phyloP scores from a whole-genome alignment of 768 basidiomycete genomes.

The Lactarius evosmus region DNA sequence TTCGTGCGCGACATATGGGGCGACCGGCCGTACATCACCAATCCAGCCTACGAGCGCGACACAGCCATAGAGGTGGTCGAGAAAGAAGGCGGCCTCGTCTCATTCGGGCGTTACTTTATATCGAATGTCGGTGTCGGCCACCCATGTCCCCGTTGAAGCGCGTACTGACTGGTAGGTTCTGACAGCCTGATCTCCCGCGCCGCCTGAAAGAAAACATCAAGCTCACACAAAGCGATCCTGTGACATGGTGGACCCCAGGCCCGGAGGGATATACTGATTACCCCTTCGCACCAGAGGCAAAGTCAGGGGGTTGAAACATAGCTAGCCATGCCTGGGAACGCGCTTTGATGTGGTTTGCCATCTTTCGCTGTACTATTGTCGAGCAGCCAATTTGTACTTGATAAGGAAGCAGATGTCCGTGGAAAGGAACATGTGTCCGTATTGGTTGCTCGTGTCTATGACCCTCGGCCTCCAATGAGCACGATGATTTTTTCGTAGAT shows the following conservation, averaged over 20 bases:
- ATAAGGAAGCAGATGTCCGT: neutral
- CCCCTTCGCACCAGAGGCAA: constrained; percentile 17
- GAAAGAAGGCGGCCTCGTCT: constrained; percentile 20
- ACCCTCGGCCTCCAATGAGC: constrained; percentile 39
- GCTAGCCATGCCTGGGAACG: neutral
- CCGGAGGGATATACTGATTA: constrained; percentile 28
- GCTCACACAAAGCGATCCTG: neutral
- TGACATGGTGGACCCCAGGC: constrained; percentile 1
- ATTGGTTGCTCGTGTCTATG: constrained; percentile 11
- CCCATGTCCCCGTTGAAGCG: neutral
- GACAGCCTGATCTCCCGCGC: constrained; percentile 27
- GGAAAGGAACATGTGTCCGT: neutral
- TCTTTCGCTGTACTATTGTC: neutral
- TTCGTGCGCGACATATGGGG: constrained; percentile 31
- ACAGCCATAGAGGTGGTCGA: constrained; percentile 25
- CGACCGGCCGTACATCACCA: constrained; percentile 27
- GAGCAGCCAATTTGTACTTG: no score
- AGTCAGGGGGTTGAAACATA: neutral
- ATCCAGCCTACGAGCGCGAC: constrained; percentile 30
- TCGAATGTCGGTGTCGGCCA: constrained; percentile 15
- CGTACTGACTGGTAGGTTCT: neutral
- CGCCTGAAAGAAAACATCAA: constrained; percentile 12
- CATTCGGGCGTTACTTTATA: constrained; percentile 20
- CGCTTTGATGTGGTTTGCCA: neutral
- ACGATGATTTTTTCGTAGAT: constrained; percentile 82